phyloP scores from a whole-genome alignment of 371 early-diverging fungal species.

The Rhizopus arrhizus region DNA sequence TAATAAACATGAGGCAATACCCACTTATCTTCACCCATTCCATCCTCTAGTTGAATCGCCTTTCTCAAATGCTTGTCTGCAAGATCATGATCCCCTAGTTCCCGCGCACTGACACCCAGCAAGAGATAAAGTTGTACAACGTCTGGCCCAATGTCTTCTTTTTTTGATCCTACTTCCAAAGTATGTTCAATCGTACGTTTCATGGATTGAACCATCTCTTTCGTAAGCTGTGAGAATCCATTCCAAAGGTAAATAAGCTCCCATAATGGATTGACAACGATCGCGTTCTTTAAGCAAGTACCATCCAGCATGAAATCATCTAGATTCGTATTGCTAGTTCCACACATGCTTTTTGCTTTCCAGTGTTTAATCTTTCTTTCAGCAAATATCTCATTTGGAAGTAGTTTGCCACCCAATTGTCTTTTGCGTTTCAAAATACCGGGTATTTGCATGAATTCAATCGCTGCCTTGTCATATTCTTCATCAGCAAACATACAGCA shows the following conservation, averaged over 20 bases:
- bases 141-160: slow-evolving; percentile 22
- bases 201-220: slow-evolving; percentile 32
- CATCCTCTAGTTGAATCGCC: slow-evolving; percentile 14
- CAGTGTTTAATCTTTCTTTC: slow-evolving; percentile 50
- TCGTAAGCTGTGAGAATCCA: slow-evolving; percentile 43
- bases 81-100: slow-evolving; percentile 34
- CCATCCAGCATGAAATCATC: slow-evolving; percentile 33
- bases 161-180: slow-evolving; percentile 1
- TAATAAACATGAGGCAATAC: slow-evolving; percentile 34
- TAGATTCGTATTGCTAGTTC: not conserved
- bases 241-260: slow-evolving; percentile 55
- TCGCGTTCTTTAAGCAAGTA: slow-evolving; percentile 27
- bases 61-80: slow-evolving; percentile 36
- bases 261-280: slow-evolving; percentile 49
- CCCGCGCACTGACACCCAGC: slow-evolving; percentile 41
- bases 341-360: slow-evolving; percentile 22
- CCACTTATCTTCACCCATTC: slow-evolving; percentile 30
- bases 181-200: slow-evolving; percentile 24
- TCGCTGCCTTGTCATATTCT: slow-evolving; percentile 51
- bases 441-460: slow-evolving; percentile 49
- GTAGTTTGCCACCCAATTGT: slow-evolving; percentile 34
- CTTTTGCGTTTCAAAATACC: slow-evolving; percentile 38
- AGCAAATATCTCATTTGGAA: slow-evolving; percentile 53
- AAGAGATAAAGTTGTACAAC: slow-evolving; percentile 35
- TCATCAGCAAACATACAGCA: slow-evolving; percentile 58